Evolutionary conservation across 2,329 filamentous ascomycete species (phyloP).

Genomic region (Acrodontium crateriforme): DNA sequence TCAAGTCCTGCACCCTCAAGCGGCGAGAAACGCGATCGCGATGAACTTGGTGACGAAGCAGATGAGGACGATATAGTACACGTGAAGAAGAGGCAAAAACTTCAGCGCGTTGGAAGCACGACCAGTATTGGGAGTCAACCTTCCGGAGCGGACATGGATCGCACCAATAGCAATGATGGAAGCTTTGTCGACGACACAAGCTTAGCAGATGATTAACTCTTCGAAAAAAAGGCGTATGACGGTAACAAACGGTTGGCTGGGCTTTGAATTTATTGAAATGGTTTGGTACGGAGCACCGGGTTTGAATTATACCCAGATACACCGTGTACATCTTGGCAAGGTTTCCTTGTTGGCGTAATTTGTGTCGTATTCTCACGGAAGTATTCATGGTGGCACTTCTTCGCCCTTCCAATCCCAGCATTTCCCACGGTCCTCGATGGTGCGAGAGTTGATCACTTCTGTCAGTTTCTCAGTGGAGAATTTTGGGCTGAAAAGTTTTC

Average conservation of each 20-base stretch:
- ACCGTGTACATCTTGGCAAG: too few species aligned
- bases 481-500: conserved; percentile 53
- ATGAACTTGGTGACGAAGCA: conserved; percentile 18
- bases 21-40: conserved; percentile 20
- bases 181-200: conserved; percentile 22
- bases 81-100: conserved; percentile 25
- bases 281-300: too few species aligned
- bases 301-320: too few species aligned
- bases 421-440: conserved; percentile 41
- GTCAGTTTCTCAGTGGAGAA: conserved; percentile 53
- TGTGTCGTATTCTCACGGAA: too few species aligned
- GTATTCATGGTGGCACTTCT: conserved; percentile 45
- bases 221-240: too few species aligned
- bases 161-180: conserved; percentile 22
- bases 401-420: conserved; percentile 59
- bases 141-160: conserved; percentile 16
- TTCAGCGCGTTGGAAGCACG: conserved; percentile 21
- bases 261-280: too few species aligned
- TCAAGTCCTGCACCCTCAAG: conserved; percentile 9
- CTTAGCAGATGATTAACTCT: conserved; percentile 18
- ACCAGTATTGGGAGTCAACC: conserved; percentile 18
- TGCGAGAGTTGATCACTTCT: conserved; percentile 39
- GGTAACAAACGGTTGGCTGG: too few species aligned
- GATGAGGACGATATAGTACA: conserved; percentile 19
- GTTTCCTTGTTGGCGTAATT: too few species aligned